These are phyloP conservation scores for Auriscalpium microsporum DNA, from an alignment of 768 basidiomycete species.

Conservation along the genomic window DNA sequence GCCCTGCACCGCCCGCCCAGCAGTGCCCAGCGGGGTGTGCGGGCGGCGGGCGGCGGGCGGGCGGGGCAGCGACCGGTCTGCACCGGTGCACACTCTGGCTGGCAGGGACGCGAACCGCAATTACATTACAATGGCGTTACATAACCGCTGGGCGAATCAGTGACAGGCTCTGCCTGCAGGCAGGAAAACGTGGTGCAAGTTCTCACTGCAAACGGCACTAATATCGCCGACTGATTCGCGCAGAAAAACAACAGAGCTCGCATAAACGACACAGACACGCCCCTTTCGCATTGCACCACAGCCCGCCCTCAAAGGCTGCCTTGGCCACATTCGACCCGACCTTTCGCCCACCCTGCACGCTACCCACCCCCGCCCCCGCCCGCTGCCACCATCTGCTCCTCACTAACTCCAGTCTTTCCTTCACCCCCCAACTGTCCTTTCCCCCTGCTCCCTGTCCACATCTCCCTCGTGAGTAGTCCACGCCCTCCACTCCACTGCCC, in stretches of 20 bases:
- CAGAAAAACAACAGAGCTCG: constrained; percentile 9
- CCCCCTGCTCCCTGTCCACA: too few relatives aligned
- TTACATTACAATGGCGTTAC: constrained; percentile 25
- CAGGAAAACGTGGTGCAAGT: constrained; percentile 60
- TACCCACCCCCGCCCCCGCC: constrained; percentile 11
- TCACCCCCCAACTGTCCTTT: not conserved
- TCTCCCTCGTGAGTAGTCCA: not conserved
- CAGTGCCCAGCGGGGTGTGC: too few relatives aligned
- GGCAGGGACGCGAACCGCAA: constrained; percentile 12
- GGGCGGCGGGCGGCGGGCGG: not conserved
- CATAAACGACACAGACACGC: constrained; percentile 27
- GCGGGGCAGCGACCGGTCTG: too few relatives aligned
- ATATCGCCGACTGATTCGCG: constrained; percentile 13
- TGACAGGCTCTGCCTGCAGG: constrained; percentile 60
- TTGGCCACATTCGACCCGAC: constrained; percentile 1
- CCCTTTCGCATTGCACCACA: constrained; percentile 38
- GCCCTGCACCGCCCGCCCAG: not conserved
- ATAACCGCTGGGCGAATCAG: constrained; percentile 34
- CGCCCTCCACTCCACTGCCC: too few relatives aligned
- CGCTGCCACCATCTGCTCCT: not conserved
- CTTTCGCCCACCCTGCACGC: not conserved
- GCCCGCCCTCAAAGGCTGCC: constrained; percentile 18
- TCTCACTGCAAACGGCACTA: constrained; percentile 35
- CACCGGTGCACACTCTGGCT: constrained; percentile 6
- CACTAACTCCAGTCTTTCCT: not conserved